Conservation (phyloP, 2,329 filamentous ascomycete genomes). For the Aspergillus sp. region DNA sequence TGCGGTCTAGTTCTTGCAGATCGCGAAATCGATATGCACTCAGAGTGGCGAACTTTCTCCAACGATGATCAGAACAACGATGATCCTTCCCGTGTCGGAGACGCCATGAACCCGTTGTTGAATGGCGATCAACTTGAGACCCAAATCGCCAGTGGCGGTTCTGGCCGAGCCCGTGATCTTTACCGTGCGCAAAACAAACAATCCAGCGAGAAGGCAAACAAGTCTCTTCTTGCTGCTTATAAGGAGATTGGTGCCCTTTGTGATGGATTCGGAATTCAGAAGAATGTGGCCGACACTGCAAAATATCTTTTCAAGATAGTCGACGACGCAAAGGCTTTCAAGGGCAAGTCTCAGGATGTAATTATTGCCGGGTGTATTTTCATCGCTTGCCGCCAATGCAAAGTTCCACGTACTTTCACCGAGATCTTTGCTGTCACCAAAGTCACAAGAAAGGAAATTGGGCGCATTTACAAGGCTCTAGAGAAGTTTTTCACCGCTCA, state of each 20-base stretch:
- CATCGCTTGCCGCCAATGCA: slow-evolving; percentile 90
- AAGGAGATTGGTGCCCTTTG: slow-evolving; percentile 87
- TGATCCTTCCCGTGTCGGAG: slow-evolving; percentile 96
- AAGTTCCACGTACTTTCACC: slow-evolving; percentile 84
- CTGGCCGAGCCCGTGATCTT: slow-evolving; percentile 72
- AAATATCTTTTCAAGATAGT: slow-evolving; percentile 96
- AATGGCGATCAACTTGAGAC: slow-evolving; percentile 90
- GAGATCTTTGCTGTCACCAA: slow-evolving; percentile 94
- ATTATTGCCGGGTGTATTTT: slow-evolving; percentile 97
- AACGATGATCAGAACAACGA: slow-evolving; percentile 97
- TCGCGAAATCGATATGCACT: slow-evolving; percentile 91
- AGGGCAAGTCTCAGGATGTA: slow-evolving; percentile 91
- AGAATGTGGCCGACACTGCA: slow-evolving; percentile 81
- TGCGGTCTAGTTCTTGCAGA: slow-evolving; percentile 91
- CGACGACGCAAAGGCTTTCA: slow-evolving; percentile 90
- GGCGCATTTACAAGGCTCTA: slow-evolving; percentile 89
- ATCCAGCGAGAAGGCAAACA: slow-evolving; percentile 80
- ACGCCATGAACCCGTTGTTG: slow-evolving; percentile 85
- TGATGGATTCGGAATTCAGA: slow-evolving; percentile 80
- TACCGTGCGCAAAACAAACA: slow-evolving; percentile 83
- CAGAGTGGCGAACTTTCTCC: slow-evolving; percentile 98
- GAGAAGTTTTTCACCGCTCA: slow-evolving; percentile 84
- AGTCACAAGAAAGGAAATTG: slow-evolving; percentile 97
- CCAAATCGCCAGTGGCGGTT: slow-evolving; percentile 80
- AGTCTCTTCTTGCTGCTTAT: slow-evolving; percentile 78